Evolutionary conservation across 202 grass and related monocot species (phyloP), one percentile per base, ranked within the genome.

Genomic region (Panicum virgatum): DNA sequence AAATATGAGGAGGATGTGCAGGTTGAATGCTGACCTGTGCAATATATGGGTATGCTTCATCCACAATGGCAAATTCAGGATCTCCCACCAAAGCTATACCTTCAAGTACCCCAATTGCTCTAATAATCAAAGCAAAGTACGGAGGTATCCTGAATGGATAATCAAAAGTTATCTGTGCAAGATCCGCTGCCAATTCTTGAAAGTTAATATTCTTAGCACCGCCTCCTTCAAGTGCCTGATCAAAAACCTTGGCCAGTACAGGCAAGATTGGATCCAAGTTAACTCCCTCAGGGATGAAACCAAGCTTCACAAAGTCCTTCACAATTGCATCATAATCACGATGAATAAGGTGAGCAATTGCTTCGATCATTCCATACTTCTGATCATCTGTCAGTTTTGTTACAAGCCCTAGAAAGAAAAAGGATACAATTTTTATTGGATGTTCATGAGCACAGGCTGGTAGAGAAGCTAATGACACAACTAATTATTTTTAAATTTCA

Each of bases 151-250:
- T 95, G 78, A 98, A 98, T 77, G 92, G 96, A 77, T 98, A 98
- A 76, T 98, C 96, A 86, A 98, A 96, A 20, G 96, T 98, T 77
- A 98, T 98, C 76, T 98, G 92, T 67, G 92, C 96, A 69, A 98
- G 83, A 93, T 98, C 96, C 8, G 90, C 94, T 75, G 96, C 96
- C 43, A 98, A 78, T 83, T 98, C 96, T 66, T 98, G 96, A 80
- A 98, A 98, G 85, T 98, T 98, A 63, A 98, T 91, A 77, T 96
- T 98, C 84, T 98, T 98, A 43, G 96, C 96, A 42, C 96, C 96
- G 9, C 96, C 96, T 88, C 96, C 96, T 91, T 95, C 96, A 60
- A 98, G 93, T 64, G 96, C 96, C 76, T 96, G 96, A 85, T 98
- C 96, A 90, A 98, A 98, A 85, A 98, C 95, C 78, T 95, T 98